Conservation (phyloP, 495 filamentous ascomycete species). For the Cryomyces antarcticus region DNA sequence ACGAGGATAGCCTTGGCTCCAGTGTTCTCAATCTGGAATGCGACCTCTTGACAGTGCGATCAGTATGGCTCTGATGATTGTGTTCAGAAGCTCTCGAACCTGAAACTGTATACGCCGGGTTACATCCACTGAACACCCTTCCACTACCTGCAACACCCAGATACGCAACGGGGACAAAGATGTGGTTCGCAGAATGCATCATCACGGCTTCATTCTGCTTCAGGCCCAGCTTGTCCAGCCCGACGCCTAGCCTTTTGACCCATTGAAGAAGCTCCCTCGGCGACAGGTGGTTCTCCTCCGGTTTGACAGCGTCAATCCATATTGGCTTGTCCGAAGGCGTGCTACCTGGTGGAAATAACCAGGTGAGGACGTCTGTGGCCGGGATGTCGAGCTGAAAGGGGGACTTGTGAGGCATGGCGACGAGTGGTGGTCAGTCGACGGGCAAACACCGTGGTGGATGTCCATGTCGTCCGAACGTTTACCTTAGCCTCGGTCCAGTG, state of each 20-base stretch:
- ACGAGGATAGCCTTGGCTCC: slow-evolving; percentile 20
- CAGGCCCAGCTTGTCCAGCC: slow-evolving; percentile 20
- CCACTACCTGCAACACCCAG: slow-evolving; percentile 23
- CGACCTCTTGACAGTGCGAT: slow-evolving; percentile 6
- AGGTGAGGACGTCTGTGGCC: slow-evolving; percentile 22
- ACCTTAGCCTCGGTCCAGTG: no score
- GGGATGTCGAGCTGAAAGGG: slow-evolving; percentile 23
- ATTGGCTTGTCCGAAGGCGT: slow-evolving; percentile 20
- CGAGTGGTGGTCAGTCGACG: no score
- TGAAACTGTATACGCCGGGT: slow-evolving; percentile 16
- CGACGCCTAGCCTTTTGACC: slow-evolving; percentile 23
- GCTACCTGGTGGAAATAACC: slow-evolving; percentile 22
- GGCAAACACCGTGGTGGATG: no score
- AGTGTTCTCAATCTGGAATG: slow-evolving; percentile 20
- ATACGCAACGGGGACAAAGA: slow-evolving; percentile 27
- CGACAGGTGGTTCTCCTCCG: slow-evolving; percentile 17
- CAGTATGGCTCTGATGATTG: background rate
- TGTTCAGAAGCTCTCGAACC: slow-evolving; percentile 4
- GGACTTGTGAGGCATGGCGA: slow-evolving; percentile 18
- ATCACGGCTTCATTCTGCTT: slow-evolving; percentile 23
- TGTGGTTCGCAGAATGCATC: slow-evolving; percentile 26
- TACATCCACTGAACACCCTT: slow-evolving; percentile 20
- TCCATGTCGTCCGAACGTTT: no score
- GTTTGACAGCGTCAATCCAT: slow-evolving; percentile 26
- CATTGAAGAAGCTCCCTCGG: slow-evolving; percentile 20